phyloP scores from a whole-genome alignment of 176 grass and related monocot species.

The Ensete ventricosum region DNA sequence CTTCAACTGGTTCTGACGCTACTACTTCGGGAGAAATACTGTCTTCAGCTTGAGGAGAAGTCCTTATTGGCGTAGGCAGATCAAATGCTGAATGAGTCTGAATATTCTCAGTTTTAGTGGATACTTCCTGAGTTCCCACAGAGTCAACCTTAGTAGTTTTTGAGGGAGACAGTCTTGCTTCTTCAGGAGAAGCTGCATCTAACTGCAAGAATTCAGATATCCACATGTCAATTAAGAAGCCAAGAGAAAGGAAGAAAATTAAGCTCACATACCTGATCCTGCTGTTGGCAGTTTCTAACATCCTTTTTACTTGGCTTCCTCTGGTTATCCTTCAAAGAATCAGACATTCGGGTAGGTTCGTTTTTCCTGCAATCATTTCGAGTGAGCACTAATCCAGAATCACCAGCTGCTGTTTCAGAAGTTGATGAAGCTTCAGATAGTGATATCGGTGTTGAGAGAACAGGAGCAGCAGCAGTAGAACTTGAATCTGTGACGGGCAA shows the following conservation, averaged over 20 bases:
- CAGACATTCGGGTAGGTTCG: slow-evolving; percentile 38
- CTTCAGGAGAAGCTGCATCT: slow-evolving; percentile 32
- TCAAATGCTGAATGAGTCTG: neutral
- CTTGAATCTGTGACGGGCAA: neutral
- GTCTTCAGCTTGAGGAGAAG: slow-evolving; percentile 10
- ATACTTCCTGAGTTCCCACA: slow-evolving; percentile 1
- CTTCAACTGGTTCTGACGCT: neutral
- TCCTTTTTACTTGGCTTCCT: slow-evolving; percentile 41
- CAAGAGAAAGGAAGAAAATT: neutral
- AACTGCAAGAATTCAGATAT: slow-evolving; percentile 34
- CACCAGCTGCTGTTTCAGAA: neutral
- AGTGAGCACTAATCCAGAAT: neutral
- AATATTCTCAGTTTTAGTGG: slow-evolving; percentile 9
- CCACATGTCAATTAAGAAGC: slow-evolving; percentile 12
- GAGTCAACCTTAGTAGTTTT: slow-evolving; percentile 20
- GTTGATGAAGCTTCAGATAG: neutral
- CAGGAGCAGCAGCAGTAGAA: neutral
- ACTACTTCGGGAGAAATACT: neutral
- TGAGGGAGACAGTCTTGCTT: slow-evolving; percentile 22
- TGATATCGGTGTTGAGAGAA: neutral
- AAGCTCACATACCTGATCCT: slow-evolving; percentile 37
- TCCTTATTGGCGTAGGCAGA: slow-evolving; percentile 16
- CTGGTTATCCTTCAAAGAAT: slow-evolving; percentile 53
- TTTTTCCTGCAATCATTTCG: slow-evolving; percentile 43
- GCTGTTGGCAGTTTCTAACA: slow-evolving; percentile 30